phyloP scores from a whole-genome alignment of 768 basidiomycete genomes.

The Boletus bicolor region DNA sequence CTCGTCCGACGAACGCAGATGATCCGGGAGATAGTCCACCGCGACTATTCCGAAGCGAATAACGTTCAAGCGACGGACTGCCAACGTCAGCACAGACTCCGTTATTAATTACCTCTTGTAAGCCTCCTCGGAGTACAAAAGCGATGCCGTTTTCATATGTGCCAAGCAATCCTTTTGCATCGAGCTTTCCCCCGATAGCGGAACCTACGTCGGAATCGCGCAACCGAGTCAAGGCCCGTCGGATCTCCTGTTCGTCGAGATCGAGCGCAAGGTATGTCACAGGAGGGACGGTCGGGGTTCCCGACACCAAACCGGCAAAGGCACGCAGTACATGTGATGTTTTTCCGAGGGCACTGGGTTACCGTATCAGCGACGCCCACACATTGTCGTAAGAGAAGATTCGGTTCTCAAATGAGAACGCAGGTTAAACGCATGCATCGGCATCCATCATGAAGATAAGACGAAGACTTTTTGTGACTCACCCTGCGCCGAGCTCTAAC shows the following conservation, averaged over 20 bases:
- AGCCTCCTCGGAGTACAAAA: conserved; percentile 54
- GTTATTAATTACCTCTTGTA: conserved; percentile 9
- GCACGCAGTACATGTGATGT: conserved; percentile 80
- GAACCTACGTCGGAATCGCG: conserved; percentile 58
- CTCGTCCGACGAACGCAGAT: conserved; percentile 19
- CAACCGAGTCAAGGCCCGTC: conserved; percentile 72
- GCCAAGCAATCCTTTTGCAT: conserved; percentile 82
- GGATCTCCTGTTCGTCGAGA: conserved; percentile 82
- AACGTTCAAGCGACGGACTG: conserved; percentile 1
- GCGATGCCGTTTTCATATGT: conserved; percentile 89
- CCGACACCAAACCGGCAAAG: conserved; percentile 54
- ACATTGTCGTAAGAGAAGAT: not conserved
- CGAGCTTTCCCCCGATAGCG: conserved; percentile 65
- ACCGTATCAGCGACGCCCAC: conserved; percentile 7
- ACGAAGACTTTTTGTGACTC: conserved; percentile 28
- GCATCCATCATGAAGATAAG: too few species aligned
- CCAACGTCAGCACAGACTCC: not conserved
- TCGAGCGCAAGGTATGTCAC: conserved; percentile 94
- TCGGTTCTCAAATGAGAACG: too few species aligned
- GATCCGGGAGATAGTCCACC: conserved; percentile 42
- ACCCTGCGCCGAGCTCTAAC: conserved; percentile 95
- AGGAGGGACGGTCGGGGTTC: conserved; percentile 37
- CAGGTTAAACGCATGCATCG: too few species aligned
- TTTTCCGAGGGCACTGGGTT: conserved; percentile 76
- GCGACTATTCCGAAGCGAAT: conserved; percentile 7